Conservation (phyloP, 257 asterid species). For the Verbascum thapsus region DNA sequence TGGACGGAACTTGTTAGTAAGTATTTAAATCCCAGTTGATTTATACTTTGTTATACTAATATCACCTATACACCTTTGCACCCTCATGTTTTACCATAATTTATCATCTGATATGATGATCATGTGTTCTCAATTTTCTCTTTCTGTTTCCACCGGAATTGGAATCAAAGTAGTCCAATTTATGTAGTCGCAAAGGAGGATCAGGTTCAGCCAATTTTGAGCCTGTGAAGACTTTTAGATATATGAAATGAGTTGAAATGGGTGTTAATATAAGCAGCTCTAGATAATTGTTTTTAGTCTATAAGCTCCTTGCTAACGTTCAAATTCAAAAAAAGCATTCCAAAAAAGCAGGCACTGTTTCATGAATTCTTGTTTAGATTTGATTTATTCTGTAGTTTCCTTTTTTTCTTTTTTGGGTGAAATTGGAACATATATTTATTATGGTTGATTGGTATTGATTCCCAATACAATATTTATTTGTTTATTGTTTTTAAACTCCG, state of each 20-base stretch:
- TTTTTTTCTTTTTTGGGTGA: background rate
- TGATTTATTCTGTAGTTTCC: background rate
- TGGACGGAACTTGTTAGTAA: no score
- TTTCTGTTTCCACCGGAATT: background rate
- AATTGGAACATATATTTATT: background rate
- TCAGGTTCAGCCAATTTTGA: constrained; percentile 3
- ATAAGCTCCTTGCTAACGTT: constrained; percentile 7
- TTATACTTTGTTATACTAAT: no score
- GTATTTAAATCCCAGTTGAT: no score
- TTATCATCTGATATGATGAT: background rate
- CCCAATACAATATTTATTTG: background rate
- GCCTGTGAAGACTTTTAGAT: background rate
- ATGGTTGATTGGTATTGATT: background rate
- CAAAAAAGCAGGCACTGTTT: constrained; percentile 1
- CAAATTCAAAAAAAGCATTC: background rate
- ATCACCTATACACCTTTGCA: background rate
- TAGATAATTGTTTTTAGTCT: constrained; percentile 10
- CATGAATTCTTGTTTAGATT: constrained; percentile 8
- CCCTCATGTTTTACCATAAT: no score
- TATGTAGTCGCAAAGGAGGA: constrained; percentile 1
- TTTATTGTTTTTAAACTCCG: constrained; percentile 5
- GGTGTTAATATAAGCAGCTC: background rate
- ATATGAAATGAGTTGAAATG: background rate
- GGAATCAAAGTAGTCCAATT: background rate
- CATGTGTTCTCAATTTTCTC: background rate